Conservation (phyloP, 805 yeast genomes). For the Kodamaea hsintzibuensis region DNA sequence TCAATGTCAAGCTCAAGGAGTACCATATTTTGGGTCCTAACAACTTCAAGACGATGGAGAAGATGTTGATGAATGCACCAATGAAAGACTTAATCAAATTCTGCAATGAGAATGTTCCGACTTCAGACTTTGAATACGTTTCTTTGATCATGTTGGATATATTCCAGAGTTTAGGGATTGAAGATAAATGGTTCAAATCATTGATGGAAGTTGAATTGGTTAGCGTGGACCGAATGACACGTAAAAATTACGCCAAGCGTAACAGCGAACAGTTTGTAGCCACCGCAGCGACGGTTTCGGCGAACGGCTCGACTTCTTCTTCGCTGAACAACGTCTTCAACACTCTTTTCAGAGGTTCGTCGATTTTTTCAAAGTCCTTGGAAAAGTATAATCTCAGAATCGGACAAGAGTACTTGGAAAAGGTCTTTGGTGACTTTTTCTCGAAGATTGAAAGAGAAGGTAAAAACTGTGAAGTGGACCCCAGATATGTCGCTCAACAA, state of each 20-base stretch:
- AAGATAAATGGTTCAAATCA: conserved; percentile 70
- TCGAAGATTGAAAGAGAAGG: conserved; percentile 50
- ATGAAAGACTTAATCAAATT: conserved; percentile 53
- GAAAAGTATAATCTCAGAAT: conserved; percentile 74
- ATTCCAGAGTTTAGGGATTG: conserved; percentile 68
- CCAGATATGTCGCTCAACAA: conserved; percentile 51
- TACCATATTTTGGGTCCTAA: conserved; percentile 60
- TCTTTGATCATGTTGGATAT: conserved; percentile 67
- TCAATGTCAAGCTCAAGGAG: conserved; percentile 52
- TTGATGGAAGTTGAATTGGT: conserved; percentile 68
- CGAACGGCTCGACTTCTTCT: conserved; percentile 17
- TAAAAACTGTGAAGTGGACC: conserved; percentile 79
- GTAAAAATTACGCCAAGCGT: conserved; percentile 35
- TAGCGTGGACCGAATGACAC: conserved; percentile 45
- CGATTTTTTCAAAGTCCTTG: conserved; percentile 76
- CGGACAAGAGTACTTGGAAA: conserved; percentile 78
- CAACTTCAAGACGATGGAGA: conserved; percentile 63
- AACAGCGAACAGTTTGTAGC: conserved; percentile 4
- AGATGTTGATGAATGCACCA: conserved; percentile 55
- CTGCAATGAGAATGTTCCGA: conserved; percentile 39
- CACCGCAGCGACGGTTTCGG: background rate
- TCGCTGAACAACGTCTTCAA: conserved; percentile 36
- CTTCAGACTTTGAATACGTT: conserved; percentile 51
- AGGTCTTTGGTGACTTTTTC: conserved; percentile 70
- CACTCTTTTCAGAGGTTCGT: conserved; percentile 73